Percentiles rank a stretch among this genome's conserved stretches.
These are phyloP conservation scores for Fomitopsis pulvina DNA, from an alignment of 768 basidiomycete genomes.

Conservation along the genomic window DNA sequence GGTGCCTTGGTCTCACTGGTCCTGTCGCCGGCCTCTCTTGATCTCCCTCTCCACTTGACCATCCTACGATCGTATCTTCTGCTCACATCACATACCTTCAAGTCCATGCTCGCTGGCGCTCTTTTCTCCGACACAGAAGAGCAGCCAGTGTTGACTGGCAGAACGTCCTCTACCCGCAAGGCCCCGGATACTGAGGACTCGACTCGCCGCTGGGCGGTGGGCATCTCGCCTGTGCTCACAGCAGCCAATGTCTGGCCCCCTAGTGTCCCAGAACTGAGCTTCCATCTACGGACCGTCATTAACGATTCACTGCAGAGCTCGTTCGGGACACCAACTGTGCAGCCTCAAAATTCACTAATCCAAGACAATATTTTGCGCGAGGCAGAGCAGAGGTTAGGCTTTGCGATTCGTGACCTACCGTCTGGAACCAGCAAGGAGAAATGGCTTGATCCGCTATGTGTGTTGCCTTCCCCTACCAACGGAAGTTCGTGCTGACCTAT, in stretches of 20 bases:
- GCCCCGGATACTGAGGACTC: not conserved
- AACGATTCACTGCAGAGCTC: conserved; percentile 61
- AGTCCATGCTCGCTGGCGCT: conserved; percentile 57
- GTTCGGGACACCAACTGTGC: conserved; percentile 2
- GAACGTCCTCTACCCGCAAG: not conserved
- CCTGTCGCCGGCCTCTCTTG: conserved; percentile 55
- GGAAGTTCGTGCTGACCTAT: too few relatives aligned
- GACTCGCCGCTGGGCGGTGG: conserved; percentile 30
- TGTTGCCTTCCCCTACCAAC: too few relatives aligned
- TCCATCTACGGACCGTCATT: conserved; percentile 77
- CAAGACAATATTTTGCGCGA: conserved; percentile 36
- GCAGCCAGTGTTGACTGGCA: conserved; percentile 4
- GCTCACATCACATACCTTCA: conserved; percentile 68
- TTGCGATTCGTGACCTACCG: conserved; percentile 73
- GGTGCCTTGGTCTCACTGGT: conserved; percentile 61
- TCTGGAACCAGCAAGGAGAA: conserved; percentile 57
- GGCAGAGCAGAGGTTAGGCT: conserved; percentile 73
- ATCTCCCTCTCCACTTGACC: conserved; percentile 58
- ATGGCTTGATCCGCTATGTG: conserved; percentile 81
- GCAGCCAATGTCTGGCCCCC: conserved; percentile 82
- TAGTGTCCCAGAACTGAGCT: conserved; percentile 77
- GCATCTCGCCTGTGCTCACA: conserved; percentile 65
- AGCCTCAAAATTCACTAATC: not conserved
- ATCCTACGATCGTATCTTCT: conserved; percentile 74
- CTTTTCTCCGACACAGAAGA: conserved; percentile 73